Evolutionary conservation across 352 stramenopile genomes (phyloP), one percentile per base, ranked within the genome.

Genomic region (Phytopythium helicoides): DNA sequence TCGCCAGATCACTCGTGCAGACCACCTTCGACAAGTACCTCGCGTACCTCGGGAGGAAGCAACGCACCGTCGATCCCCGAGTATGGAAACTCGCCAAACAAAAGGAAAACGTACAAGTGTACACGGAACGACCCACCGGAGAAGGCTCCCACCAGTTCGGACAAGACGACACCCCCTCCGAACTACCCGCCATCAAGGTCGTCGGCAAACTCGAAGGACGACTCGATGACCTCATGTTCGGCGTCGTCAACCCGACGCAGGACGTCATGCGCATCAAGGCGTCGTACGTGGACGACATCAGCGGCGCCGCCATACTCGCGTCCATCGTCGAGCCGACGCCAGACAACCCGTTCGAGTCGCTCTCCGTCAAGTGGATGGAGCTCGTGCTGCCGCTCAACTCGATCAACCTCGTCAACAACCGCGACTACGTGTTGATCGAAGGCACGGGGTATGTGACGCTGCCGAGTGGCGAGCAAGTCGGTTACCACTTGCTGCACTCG

Each of bases 51-150:
- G 71, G 66, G 12, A 47, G 54, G 36, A 47, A 55, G 18, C 33
- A 56, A 0, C 50, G 52, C 16, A 19, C 69, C 15, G 51, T 86
- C 25, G 67, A 81, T 31, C 41, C 72, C n/a, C 44, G 44, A 8
- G 64, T 64, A 19, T 86, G 75, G 75, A 79, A 80, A 39, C 66
- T 66, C 36, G 31, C 79, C 16, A 71, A 69, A 49, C 58, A 63
- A 16, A 63, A 46, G 18, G 67, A 73, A 7, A 64, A 62, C 28
- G 40, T 76, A 26, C 60, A 36, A 16, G 39, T 73, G 38, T 73
- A 60, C 41, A 48, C 66, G 7, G 63, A 76, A 45, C 1, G 64
- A 60, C 47, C 36, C 42, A 36, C 62, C 42, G 19, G 54, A 71
- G 48, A 71, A 66, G 55, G 63, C 58, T 25, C 7, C n/a, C 7